Base-by-base conservation (phyloP, 192 early-diverging fungal genomes). In the Dispira simplex region DNA sequence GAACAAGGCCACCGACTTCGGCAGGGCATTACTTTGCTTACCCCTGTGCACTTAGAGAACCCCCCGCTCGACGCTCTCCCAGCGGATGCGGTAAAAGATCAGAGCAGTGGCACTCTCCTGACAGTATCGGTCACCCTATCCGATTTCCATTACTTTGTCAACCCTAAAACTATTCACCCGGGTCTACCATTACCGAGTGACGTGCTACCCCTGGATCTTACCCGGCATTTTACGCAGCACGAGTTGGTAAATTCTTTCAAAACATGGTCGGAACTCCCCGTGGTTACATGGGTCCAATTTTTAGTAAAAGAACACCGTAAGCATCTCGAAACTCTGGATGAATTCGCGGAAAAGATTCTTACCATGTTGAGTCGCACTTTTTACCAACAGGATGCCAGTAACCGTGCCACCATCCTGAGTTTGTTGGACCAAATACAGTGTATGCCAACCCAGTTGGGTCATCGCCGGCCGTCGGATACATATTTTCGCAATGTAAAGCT, bases 401-500 rank as follows among this genome's bases (percentile, higher is more conserved):
- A 44, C 52, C 66, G 18, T 75, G 75, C 23, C 48, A 59, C 45
- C 54, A 53, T 73, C 45, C 60, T 59, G 68, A 73, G 57, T 46
- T 59, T 63, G 46, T 71, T 78, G n/a, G 46, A 25, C 43, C 12
- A 2, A 58, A 76, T 43, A 39, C 65, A 20, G 54, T 90, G 89
- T 67, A 82, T 92, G 21, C 81, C 82, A 1, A 92, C 92, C 9
- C 77, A 78, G 56, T 67, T 71, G 12, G 90, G 92, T 9, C 72
- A 92, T 65, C 76, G 82, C 45, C 3, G 74, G 0, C 88, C 91
- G 0, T 63, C 53, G 9, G 86, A 91, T 14, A 71, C 85, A 0
- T 95, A 95, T 65, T 91, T 93, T 70, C 70, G 70, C 20, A 82
- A 72, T 12, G 92, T 91, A 0, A 87, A 83, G 9, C 67, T 95